These are phyloP conservation scores for Chlamydomonas incerta DNA, from an alignment of 139 green algal species.

Conservation along the genomic window DNA sequence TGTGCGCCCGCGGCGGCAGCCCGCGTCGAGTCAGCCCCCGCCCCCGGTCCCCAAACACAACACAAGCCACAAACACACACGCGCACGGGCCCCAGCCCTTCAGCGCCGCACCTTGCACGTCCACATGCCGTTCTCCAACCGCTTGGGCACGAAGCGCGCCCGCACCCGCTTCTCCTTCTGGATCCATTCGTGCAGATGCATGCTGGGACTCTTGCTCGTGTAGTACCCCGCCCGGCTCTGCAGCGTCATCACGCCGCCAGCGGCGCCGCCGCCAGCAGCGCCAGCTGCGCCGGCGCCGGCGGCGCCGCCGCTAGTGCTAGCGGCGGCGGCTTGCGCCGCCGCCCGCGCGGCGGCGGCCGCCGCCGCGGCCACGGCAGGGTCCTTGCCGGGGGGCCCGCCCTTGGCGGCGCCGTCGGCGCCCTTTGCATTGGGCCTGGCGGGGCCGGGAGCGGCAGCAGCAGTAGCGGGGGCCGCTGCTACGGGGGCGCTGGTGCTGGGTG, in stretches of 20 bases:
- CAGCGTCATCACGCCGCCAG: slow-evolving; percentile 60
- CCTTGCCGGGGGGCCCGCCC: not conserved
- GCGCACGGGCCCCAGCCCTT: not conserved
- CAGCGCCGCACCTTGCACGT: slow-evolving; percentile 56
- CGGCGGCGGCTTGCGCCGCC: not conserved
- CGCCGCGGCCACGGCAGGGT: not conserved
- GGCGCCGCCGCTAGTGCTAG: slow-evolving; percentile 4
- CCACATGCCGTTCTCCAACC: slow-evolving; percentile 40
- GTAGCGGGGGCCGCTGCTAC: not conserved
- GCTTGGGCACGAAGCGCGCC: slow-evolving; percentile 20
- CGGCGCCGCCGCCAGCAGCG: not conserved
- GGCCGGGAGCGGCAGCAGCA: not conserved
- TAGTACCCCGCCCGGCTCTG: slow-evolving; percentile 78
- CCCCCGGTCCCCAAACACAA: no score
- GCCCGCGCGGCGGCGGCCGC: not conserved
- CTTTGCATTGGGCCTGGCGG: not conserved
- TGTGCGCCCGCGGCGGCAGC: no score
- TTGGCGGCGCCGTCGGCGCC: not conserved
- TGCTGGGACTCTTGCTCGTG: slow-evolving; percentile 81
- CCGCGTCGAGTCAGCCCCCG: no score
- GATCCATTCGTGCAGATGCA: slow-evolving; percentile 85
- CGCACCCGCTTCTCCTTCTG: slow-evolving; percentile 71
- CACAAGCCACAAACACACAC: not conserved
- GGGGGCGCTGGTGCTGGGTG: not conserved
- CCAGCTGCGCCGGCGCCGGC: not conserved